phyloP scores from a whole-genome alignment of 2,329 filamentous ascomycete genomes.

The Penicillium sp. region DNA sequence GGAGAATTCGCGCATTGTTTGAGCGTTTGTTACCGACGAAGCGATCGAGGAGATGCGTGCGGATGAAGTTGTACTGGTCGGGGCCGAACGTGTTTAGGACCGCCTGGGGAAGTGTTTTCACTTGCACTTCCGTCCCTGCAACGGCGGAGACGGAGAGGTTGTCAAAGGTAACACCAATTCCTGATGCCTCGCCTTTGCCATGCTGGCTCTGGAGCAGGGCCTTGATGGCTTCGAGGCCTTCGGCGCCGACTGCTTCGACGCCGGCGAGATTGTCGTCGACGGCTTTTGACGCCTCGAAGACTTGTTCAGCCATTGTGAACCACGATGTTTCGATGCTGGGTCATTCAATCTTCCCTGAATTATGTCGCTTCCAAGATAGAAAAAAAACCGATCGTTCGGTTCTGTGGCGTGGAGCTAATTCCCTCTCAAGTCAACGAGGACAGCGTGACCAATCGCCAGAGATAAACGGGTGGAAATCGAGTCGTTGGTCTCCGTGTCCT shows the following conservation, averaged over 20 bases:
- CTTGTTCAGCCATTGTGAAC: background rate
- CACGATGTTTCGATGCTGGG: background rate
- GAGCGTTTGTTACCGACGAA: background rate
- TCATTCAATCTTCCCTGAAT: background rate
- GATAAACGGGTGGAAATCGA: background rate
- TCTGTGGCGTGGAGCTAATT: background rate
- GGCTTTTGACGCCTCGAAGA: background rate
- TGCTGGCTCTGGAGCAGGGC: conserved; percentile 1
- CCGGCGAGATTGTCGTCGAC: background rate
- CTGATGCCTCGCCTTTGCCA: background rate
- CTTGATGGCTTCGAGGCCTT: conserved; percentile 8
- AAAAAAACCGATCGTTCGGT: background rate
- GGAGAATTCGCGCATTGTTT: conserved; percentile 44
- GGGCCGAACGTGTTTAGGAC: conserved; percentile 4
- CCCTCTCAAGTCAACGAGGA: background rate
- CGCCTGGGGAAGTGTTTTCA: conserved; percentile 1
- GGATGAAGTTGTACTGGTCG: conserved; percentile 8
- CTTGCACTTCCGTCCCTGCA: background rate
- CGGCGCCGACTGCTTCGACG: background rate
- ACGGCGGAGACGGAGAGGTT: background rate
- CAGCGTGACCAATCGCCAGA: background rate
- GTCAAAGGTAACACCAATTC: conserved; percentile 1
- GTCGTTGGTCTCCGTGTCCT: background rate
- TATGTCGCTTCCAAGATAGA: background rate
- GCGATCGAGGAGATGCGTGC: background rate